Evolutionary conservation across 176 grass and related monocot genomes (phyloP).

Genomic region (Luzula sylvatica): DNA sequence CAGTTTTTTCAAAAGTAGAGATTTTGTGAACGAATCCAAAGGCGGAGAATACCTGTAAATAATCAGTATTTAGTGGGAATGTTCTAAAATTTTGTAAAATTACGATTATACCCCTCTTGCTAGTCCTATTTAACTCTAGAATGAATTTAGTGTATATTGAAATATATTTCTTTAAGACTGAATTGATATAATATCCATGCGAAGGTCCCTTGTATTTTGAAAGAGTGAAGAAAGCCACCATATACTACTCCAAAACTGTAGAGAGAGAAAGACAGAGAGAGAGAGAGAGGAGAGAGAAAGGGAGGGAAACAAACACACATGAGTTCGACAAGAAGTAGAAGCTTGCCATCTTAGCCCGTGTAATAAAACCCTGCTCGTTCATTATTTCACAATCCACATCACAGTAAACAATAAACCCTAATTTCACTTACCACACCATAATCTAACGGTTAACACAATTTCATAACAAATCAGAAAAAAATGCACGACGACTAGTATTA

Average conservation of each 20-base stretch:
- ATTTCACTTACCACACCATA: neutral
- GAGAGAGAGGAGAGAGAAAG: conserved; percentile 33
- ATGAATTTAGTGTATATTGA: conserved; percentile 2
- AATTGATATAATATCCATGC: conserved; percentile 9
- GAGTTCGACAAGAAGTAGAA: conserved; percentile 60
- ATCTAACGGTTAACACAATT: neutral
- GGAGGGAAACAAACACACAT: conserved; percentile 78
- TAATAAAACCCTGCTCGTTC: conserved; percentile 57
- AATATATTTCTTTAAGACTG: conserved; percentile 16
- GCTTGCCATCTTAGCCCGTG: conserved; percentile 74
- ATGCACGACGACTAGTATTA: neutral
- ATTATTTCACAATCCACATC: conserved; percentile 33
- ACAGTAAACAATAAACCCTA: conserved; percentile 45
- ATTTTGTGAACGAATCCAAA: conserved; percentile 99
- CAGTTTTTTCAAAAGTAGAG: conserved; percentile 92
- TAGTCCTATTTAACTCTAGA: too few species aligned
- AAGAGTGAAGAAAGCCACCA: conserved; percentile 13
- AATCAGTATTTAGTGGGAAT: neutral
- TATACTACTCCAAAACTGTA: neutral
- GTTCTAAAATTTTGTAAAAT: too few species aligned
- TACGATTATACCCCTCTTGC: too few species aligned
- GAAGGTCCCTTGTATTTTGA: neutral
- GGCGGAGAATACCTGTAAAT: conserved; percentile 79
- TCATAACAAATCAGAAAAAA: neutral
- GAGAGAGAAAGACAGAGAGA: neutral